Percentiles rank a stretch among this genome's conserved stretches.
phyloP scores from a whole-genome alignment of 257 asterid species.

The Handroanthus guayacan region DNA sequence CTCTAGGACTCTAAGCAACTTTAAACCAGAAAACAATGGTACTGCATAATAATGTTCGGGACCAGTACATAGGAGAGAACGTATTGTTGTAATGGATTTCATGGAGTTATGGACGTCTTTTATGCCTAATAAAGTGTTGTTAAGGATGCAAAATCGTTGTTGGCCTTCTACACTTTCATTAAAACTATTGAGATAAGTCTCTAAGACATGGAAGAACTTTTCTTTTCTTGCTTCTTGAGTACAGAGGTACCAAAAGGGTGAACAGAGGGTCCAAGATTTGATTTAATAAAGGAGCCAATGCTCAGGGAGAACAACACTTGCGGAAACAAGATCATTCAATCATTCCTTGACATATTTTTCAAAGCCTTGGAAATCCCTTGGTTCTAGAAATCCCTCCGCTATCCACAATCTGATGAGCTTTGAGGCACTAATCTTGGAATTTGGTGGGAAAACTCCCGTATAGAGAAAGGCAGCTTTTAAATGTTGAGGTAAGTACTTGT shows the following conservation, averaged over 20 bases:
- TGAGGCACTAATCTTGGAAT: neutral
- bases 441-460: constrained; percentile 3
- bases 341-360: neutral
- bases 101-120: neutral
- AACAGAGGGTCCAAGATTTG: constrained; percentile 22
- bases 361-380: neutral
- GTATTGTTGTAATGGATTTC: neutral
- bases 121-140: neutral
- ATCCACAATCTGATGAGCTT: constrained; percentile 23
- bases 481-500: constrained; percentile 27
- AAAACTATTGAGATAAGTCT: neutral
- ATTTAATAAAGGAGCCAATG: neutral
- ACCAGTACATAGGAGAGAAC: constrained; percentile 14
- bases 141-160: constrained; percentile 6
- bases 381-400: constrained; percentile 28
- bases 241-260: neutral
- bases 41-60: neutral
- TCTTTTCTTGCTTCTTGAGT: constrained; percentile 9
- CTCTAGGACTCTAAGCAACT: constrained; percentile 28
- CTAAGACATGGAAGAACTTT: constrained; percentile 17
- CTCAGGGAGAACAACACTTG: constrained; percentile 4
- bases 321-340: neutral
- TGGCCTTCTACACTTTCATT: neutral
- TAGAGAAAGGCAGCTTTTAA: constrained; percentile 30
- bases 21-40: neutral